These are phyloP conservation scores for Boletus rex-veris DNA, from an alignment of 768 basidiomycete species.

Conservation along the genomic window DNA sequence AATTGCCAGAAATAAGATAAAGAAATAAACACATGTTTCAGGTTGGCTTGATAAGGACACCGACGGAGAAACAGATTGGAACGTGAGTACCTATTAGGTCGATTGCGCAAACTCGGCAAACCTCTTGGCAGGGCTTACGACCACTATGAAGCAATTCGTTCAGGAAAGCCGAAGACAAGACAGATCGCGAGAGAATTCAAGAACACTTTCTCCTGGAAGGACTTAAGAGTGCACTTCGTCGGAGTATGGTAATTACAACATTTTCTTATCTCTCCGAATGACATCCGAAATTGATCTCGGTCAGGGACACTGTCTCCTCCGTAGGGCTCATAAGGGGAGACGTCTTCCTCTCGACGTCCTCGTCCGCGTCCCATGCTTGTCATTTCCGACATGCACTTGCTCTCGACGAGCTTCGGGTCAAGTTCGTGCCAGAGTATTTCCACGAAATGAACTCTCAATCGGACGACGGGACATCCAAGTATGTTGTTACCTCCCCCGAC, in stretches of 20 bases:
- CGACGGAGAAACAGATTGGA: constrained; percentile 21
- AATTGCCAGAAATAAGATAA: too few species aligned
- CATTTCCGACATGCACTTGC: constrained; percentile 16
- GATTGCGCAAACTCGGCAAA: neutral
- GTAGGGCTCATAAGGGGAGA: constrained; percentile 7
- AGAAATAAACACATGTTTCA: neutral
- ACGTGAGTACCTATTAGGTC: constrained; percentile 10
- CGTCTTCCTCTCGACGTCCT: constrained; percentile 3
- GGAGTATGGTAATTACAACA: neutral
- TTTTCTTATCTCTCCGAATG: neutral
- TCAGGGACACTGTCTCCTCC: constrained; percentile 15
- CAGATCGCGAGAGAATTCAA: constrained; percentile 34
- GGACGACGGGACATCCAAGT: constrained; percentile 12
- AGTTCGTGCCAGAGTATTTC: constrained; percentile 48
- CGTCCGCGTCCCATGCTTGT: constrained; percentile 4
- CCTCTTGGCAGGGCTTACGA: constrained; percentile 10
- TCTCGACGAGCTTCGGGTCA: constrained; percentile 25
- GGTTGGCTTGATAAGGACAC: constrained; percentile 9
- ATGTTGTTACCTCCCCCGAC: neutral
- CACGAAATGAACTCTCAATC: constrained; percentile 25
- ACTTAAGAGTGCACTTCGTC: constrained; percentile 1
- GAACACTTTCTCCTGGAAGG: constrained; percentile 32
- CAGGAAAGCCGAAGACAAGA: constrained; percentile 11
- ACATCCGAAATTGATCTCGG: neutral
- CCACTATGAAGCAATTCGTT: constrained; percentile 11